Evolutionary conservation across 805 yeast species (phyloP).

Genomic region (Grigorovia yakushimaensis): DNA sequence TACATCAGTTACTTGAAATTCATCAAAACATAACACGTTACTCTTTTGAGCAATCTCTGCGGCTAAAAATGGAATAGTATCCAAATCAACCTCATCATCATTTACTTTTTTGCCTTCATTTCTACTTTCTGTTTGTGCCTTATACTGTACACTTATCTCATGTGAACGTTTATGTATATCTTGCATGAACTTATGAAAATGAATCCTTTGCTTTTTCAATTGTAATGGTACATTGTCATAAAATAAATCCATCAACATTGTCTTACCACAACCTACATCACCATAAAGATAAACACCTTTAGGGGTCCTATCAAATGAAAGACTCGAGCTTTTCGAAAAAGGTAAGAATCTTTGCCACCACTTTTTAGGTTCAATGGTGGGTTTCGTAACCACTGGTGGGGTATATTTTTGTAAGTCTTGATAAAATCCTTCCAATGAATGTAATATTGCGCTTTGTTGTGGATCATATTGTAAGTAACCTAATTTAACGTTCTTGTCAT

Average conservation of each 20-base stretch:
- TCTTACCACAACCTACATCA: conserved; percentile 97
- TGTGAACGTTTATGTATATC: conserved; percentile 80
- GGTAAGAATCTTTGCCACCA: background rate
- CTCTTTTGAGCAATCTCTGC: conserved; percentile 69
- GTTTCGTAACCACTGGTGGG: conserved; percentile 45
- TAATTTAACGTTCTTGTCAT: conserved; percentile 37
- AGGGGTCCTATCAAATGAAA: conserved; percentile 35
- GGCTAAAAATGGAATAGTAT: conserved; percentile 76
- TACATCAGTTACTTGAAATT: conserved; percentile 95
- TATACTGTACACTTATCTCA: conserved; percentile 51
- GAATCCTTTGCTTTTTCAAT: conserved; percentile 70
- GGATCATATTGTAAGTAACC: conserved; percentile 60
- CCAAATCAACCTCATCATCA: conserved; percentile 41
- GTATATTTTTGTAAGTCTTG: conserved; percentile 40
- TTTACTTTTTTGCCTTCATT: background rate
- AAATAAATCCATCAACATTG: conserved; percentile 95
- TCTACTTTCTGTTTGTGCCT: conserved; percentile 5
- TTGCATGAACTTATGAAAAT: conserved; percentile 97
- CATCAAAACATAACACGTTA: conserved; percentile 86
- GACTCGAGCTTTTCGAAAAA: background rate
- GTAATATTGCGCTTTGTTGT: conserved; percentile 67
- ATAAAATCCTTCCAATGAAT: conserved; percentile 52
- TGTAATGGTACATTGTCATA: conserved; percentile 74
- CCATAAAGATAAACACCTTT: conserved; percentile 89
- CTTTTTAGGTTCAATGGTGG: conserved; percentile 31